phyloP scores from a whole-genome alignment of 345 rosid species.

The Moringa oleifera region DNA sequence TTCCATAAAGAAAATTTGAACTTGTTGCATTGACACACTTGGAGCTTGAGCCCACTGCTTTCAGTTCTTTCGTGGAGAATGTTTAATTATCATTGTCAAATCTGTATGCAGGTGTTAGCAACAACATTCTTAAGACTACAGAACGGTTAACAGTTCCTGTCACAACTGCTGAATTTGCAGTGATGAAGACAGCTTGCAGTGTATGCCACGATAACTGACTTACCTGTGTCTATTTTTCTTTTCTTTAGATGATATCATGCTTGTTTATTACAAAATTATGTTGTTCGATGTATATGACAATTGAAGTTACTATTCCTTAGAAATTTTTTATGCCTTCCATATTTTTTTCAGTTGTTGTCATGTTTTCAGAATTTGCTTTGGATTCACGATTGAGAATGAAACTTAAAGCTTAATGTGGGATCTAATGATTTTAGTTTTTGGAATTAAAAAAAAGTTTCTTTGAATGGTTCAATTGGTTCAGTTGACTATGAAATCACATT shows the following conservation, averaged over 20 bases:
- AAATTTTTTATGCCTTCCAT: background rate
- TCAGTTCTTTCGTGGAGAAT: background rate
- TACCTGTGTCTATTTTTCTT: background rate
- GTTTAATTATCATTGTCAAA: background rate
- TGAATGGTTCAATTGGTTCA: no score
- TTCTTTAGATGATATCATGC: background rate
- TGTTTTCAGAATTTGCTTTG: no score
- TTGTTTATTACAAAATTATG: no score
- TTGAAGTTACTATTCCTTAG: background rate
- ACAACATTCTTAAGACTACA: conserved; percentile 53
- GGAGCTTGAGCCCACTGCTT: no score
- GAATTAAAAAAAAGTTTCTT: no score
- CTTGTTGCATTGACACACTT: no score
- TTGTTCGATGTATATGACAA: background rate
- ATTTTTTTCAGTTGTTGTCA: background rate
- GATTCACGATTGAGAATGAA: no score
- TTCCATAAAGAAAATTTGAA: no score
- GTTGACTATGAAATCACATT: no score
- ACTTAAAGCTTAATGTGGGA: no score
- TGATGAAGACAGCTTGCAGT: conserved; percentile 81
- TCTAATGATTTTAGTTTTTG: no score
- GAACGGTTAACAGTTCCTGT: conserved; percentile 68
- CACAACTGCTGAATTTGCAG: conserved; percentile 75
- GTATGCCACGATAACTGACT: conserved; percentile 34
- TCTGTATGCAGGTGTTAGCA: conserved; percentile 56